phyloP scores from a whole-genome alignment of 2,329 filamentous ascomycete species.

The Elsinoe perseae region DNA sequence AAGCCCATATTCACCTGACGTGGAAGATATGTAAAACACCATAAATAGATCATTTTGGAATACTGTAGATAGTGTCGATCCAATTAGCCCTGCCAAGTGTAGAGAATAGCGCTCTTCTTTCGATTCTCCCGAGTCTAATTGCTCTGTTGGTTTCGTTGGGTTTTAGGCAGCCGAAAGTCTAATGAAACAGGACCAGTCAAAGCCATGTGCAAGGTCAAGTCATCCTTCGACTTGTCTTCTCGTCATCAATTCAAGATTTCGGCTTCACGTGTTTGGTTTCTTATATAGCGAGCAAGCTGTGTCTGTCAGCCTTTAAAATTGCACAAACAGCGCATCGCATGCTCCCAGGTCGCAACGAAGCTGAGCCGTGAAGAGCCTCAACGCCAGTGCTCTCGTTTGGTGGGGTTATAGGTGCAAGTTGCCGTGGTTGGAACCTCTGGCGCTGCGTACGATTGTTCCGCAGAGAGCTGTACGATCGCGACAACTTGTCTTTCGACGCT shows the following conservation, averaged over 20 bases:
- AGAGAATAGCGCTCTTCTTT: not conserved
- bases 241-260: conserved; percentile 2
- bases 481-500: not conserved
- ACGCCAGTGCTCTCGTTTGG: not conserved
- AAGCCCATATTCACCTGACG: not conserved
- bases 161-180: conserved; percentile 8
- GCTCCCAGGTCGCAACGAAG: not conserved
- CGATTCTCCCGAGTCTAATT: not conserved
- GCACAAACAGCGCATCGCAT: not conserved
- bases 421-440: not conserved
- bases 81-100: conserved; percentile 4
- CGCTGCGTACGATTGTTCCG: not conserved
- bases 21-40: not conserved
- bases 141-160: conserved; percentile 1
- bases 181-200: not conserved
- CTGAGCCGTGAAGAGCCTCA: not conserved
- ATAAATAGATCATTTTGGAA: conserved; percentile 3
- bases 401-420: not conserved
- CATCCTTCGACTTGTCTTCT: conserved; percentile 8
- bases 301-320: not conserved
- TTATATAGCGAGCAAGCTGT: not conserved
- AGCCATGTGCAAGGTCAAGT: not conserved
- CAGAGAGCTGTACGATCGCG: not conserved
- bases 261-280: not conserved
- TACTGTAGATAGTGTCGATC: conserved; percentile 2